Percentiles rank a stretch among this genome's conserved stretches.
phyloP scores from a whole-genome alignment of 306 rosid genomes.

The Corylus avellana region DNA sequence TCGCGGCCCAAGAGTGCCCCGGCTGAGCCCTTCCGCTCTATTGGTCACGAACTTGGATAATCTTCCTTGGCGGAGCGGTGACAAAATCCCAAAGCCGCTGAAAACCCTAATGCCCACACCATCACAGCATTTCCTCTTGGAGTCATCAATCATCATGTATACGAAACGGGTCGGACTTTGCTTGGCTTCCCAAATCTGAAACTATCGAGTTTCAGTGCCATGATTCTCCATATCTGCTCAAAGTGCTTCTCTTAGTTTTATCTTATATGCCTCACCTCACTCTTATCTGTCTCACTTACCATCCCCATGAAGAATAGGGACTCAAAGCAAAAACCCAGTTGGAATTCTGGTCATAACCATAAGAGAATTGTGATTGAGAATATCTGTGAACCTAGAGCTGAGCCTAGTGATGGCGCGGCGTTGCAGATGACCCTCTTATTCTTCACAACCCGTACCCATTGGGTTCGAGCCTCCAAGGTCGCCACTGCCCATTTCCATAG shows the following conservation, averaged over 20 bases:
- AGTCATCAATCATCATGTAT: background rate
- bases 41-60: background rate
- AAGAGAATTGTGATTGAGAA: constrained; percentile 46
- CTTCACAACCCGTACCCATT: constrained; percentile 47
- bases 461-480: constrained; percentile 59
- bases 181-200: background rate
- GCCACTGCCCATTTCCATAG: constrained; percentile 44
- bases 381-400: constrained; percentile 41
- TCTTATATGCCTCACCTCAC: background rate
- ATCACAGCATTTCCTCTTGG: background rate
- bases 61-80: background rate
- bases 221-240: background rate
- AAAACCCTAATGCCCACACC: constrained; percentile 9
- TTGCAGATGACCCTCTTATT: constrained; percentile 62
- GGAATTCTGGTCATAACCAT: constrained; percentile 21
- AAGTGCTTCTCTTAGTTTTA: background rate
- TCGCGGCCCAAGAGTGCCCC: background rate
- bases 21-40: background rate
- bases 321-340: constrained; percentile 20
- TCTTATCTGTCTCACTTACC: background rate
- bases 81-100: background rate
- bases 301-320: constrained; percentile 39
- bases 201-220: background rate
- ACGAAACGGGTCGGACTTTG: background rate
- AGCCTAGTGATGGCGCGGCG: constrained; percentile 49